These are phyloP conservation scores for Teunomyces gatunensis DNA, from an alignment of 805 yeast genomes.

Conservation along the genomic window DNA sequence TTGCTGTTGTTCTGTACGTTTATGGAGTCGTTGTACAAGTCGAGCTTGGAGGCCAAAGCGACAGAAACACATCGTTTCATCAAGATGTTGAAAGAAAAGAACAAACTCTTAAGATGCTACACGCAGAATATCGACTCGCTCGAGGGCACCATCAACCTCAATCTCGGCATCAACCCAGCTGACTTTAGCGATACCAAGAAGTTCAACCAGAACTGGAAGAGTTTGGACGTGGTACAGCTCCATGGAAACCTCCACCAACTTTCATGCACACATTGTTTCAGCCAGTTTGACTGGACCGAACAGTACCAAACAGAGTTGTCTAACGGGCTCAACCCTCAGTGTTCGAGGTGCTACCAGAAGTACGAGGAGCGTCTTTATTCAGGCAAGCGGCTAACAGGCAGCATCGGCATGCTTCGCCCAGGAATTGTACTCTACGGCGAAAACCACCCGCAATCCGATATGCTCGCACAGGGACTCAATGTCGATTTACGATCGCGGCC, in stretches of 20 bases:
- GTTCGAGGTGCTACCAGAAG: constrained; percentile 62
- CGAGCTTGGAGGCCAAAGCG: constrained; percentile 66
- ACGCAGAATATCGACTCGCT: constrained; percentile 94
- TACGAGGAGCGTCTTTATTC: constrained; percentile 53
- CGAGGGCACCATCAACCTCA: constrained; percentile 64
- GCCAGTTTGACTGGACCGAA: constrained; percentile 59
- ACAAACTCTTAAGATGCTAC: constrained; percentile 77
- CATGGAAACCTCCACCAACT: constrained; percentile 85
- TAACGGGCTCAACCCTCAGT: constrained; percentile 71
- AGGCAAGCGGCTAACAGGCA: constrained; percentile 75
- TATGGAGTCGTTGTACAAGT: constrained; percentile 75
- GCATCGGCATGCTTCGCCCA: constrained; percentile 78
- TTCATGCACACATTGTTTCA: constrained; percentile 71
- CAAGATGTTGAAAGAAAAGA: constrained; percentile 53
- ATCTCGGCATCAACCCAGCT: constrained; percentile 48
- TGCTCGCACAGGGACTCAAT: constrained; percentile 66
- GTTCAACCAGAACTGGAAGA: constrained; percentile 52
- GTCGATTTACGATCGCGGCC: constrained; percentile 68
- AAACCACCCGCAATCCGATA: constrained; percentile 83
- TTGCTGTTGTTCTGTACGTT: constrained; percentile 79
- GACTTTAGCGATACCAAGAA: constrained; percentile 24
- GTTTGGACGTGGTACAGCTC: constrained; percentile 76
- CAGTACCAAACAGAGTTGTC: constrained; percentile 46
- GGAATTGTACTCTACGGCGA: constrained; percentile 92
- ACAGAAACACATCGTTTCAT: constrained; percentile 84